phyloP scores from a whole-genome alignment of 176 grass and related monocot species.

The Phoenix dactylifera region DNA sequence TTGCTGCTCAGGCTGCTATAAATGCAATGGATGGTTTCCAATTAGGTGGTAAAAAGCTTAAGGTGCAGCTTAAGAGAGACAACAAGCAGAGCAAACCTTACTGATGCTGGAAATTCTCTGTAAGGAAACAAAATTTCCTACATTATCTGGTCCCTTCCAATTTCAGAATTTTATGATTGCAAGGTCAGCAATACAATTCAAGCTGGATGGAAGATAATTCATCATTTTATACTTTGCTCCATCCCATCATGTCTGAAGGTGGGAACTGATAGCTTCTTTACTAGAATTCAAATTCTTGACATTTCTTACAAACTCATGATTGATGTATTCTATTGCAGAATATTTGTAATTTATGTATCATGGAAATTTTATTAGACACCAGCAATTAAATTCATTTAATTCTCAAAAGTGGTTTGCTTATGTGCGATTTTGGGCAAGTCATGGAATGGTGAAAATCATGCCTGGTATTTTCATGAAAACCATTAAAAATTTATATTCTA shows the following conservation, averaged over 20 bases:
- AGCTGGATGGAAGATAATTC: slow-evolving; percentile 41
- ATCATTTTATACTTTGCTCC: slow-evolving; percentile 32
- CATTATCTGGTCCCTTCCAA: not conserved
- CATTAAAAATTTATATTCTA: not conserved
- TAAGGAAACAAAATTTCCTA: slow-evolving; percentile 10
- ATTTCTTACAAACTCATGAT: slow-evolving; percentile 1
- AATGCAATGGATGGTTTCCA: slow-evolving; percentile 71
- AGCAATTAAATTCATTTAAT: slow-evolving; percentile 52
- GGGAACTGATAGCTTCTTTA: slow-evolving; percentile 34
- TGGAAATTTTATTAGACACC: slow-evolving; percentile 34
- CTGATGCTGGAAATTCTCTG: slow-evolving; percentile 22
- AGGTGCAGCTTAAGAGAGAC: slow-evolving; percentile 99
- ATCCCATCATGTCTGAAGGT: slow-evolving; percentile 7
- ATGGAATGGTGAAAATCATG: not conserved
- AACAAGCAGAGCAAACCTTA: slow-evolving; percentile 85
- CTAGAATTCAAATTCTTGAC: slow-evolving; percentile 38
- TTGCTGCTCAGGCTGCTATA: slow-evolving; percentile 69
- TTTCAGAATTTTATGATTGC: not conserved
- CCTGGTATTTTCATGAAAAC: not conserved
- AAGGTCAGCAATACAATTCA: slow-evolving; percentile 28
- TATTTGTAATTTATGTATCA: slow-evolving; percentile 35
- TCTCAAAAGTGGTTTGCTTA: slow-evolving; percentile 3
- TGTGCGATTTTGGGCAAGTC: not conserved
- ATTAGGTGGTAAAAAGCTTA: slow-evolving; percentile 85
- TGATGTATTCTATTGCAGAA: slow-evolving; percentile 36